These are phyloP conservation scores for Vigna mungo DNA, from an alignment of 306 rosid species.

Conservation along the genomic window DNA sequence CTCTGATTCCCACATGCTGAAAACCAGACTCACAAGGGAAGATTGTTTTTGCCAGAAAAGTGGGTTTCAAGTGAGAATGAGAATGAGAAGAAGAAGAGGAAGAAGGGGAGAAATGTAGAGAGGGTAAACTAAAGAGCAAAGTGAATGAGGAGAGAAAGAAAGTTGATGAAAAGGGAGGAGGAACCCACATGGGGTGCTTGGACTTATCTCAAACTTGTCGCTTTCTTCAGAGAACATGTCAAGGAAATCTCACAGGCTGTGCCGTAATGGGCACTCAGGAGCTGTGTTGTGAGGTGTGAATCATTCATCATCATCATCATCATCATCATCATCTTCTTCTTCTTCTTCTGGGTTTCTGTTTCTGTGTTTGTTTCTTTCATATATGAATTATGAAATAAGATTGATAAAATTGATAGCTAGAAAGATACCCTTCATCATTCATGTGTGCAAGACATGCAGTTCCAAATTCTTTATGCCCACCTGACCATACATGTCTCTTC, in stretches of 20 bases:
- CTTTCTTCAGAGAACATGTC: conserved; percentile 50
- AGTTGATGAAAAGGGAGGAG: conserved; percentile 35
- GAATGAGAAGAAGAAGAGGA: neutral
- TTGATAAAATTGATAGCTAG: neutral
- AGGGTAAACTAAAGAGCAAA: conserved; percentile 6
- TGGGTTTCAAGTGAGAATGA: conserved; percentile 42
- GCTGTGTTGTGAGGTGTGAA: conserved; percentile 33
- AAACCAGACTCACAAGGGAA: conserved; percentile 34
- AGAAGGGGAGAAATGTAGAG: neutral
- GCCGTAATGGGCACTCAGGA: conserved; percentile 59
- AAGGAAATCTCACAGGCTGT: conserved; percentile 66
- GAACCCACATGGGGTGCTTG: conserved; percentile 79
- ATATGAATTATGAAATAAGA: neutral
- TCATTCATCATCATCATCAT: conserved; percentile 21
- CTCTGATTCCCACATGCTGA: conserved; percentile 98
- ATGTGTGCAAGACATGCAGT: conserved; percentile 33
- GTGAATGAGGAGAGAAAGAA: conserved; percentile 29
- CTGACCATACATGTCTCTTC: conserved; percentile 38
- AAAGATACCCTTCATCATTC: conserved; percentile 1
- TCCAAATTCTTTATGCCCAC: conserved; percentile 34
- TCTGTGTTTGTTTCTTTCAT: conserved; percentile 37
- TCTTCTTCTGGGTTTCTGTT: conserved; percentile 43
- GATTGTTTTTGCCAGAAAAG: conserved; percentile 38
- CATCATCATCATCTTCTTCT: conserved; percentile 29
- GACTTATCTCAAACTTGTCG: conserved; percentile 66